phyloP scores from a whole-genome alignment of 1,284 basidiomycete species.

The Moesziomyces globuligerus region DNA sequence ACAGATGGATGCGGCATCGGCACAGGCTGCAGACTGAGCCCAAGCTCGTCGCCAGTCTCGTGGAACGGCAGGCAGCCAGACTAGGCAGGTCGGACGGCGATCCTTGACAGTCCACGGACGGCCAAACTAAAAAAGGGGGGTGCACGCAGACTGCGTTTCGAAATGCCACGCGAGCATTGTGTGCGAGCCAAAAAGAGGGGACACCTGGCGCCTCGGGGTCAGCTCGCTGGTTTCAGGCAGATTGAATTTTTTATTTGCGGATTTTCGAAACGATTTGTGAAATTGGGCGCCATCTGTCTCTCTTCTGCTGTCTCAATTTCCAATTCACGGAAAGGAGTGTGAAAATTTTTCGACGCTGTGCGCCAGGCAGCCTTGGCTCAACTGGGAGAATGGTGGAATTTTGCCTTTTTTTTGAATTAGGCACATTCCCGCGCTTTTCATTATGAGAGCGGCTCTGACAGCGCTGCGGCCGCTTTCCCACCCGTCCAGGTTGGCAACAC shows the following conservation, averaged over 20 bases:
- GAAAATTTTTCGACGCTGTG: not conserved
- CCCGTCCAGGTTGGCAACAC: too few species aligned
- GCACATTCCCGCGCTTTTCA: not conserved
- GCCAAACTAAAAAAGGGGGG: conserved; percentile 3
- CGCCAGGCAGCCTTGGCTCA: not conserved
- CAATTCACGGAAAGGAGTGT: not conserved
- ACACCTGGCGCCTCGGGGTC: conserved; percentile 4
- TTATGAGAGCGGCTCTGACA: not conserved
- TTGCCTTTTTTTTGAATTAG: not conserved
- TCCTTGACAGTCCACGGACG: conserved; percentile 1
- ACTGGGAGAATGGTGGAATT: not conserved
- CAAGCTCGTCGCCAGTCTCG: too few species aligned
- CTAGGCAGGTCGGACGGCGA: conserved; percentile 3
- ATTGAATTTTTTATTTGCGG: not conserved
- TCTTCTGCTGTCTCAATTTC: not conserved
- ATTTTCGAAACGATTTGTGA: not conserved
- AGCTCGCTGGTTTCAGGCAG: not conserved
- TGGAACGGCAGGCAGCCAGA: too few species aligned
- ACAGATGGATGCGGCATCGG: conserved; percentile 9
- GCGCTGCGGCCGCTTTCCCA: too few species aligned
- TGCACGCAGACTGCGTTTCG: not conserved
- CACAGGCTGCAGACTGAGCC: too few species aligned
- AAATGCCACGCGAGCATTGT: conserved; percentile 2
- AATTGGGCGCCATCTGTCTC: not conserved
- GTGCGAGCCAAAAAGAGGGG: conserved; percentile 7